Conservation (phyloP, 1,284 basidiomycete genomes). For the Leccinum discolor region DNA sequence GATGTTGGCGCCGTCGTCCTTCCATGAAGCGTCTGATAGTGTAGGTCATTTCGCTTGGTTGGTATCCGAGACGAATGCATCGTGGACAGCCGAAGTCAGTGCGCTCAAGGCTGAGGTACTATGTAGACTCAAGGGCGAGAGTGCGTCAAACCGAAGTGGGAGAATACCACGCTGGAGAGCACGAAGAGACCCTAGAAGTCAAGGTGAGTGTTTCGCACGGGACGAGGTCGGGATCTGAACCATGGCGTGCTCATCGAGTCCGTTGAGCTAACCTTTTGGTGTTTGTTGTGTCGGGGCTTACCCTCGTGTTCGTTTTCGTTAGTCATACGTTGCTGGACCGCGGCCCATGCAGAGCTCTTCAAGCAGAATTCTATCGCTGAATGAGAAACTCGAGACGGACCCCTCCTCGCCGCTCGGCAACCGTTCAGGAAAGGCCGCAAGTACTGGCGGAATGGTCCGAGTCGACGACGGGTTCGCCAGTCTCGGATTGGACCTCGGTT, state of each 20-base stretch:
- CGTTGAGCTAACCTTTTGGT: not conserved
- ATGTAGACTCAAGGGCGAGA: conserved; percentile 74
- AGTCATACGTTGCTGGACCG: conserved; percentile 45
- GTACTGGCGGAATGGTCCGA: conserved; percentile 31
- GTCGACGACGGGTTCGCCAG: conserved; percentile 61
- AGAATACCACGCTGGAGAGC: conserved; percentile 46
- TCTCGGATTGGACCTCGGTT: conserved; percentile 57
- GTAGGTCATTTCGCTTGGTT: too few relatives aligned
- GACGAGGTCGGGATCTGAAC: not conserved
- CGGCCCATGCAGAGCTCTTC: conserved; percentile 67
- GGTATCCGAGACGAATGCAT: conserved; percentile 41
- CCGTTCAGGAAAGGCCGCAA: conserved; percentile 15
- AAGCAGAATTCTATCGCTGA: conserved; percentile 71
- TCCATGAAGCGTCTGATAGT: too few relatives aligned
- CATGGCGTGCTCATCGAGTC: conserved; percentile 4
- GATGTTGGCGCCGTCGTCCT: too few relatives aligned
- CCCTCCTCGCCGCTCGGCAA: conserved; percentile 75
- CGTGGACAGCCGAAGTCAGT: conserved; percentile 57
- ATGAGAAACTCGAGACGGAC: conserved; percentile 91
- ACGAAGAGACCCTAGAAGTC: conserved; percentile 83
- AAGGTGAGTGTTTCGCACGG: conserved; percentile 54
- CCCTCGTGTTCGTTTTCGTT: not conserved
- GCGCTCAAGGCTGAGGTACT: conserved; percentile 72
- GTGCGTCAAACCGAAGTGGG: conserved; percentile 71
- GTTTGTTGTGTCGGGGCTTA: conserved; percentile 3